A percentile compares a stretch with the other conserved stretches of the same genome.
phyloP scores from a whole-genome alignment of 441 rosid genomes.

The Pelargonium cotyledonis region DNA sequence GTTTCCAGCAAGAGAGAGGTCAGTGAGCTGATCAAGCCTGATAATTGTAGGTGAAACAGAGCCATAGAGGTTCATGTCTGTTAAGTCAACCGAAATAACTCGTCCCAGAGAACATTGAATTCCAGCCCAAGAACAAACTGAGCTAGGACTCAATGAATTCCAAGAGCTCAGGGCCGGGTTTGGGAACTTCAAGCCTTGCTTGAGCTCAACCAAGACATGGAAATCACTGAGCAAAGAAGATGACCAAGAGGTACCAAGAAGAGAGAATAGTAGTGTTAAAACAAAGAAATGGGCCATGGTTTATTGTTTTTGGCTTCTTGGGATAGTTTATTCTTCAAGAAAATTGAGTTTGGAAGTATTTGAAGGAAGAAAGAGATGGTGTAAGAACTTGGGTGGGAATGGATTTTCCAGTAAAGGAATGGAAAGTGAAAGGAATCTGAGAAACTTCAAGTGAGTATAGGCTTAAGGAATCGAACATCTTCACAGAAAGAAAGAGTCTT shows the following conservation, averaged over 20 bases:
- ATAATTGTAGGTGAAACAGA: slow-evolving; percentile 32
- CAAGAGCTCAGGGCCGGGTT: slow-evolving; percentile 39
- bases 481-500: slow-evolving; percentile 36
- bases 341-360: slow-evolving; percentile 33
- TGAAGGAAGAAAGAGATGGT: slow-evolving; percentile 35
- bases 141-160: slow-evolving; percentile 35
- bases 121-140: slow-evolving; percentile 42
- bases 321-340: slow-evolving; percentile 19
- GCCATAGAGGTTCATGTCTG: slow-evolving; percentile 37
- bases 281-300: slow-evolving; percentile 46
- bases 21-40: slow-evolving; percentile 31
- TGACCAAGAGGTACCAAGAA: slow-evolving; percentile 24
- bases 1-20: slow-evolving; percentile 43
- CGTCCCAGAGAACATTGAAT: slow-evolving; percentile 30
- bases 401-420: slow-evolving; percentile 33
- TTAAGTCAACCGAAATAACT: slow-evolving; percentile 38
- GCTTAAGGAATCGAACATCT: slow-evolving; percentile 48
- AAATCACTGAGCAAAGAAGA: slow-evolving; percentile 43
- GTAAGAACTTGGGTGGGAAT: slow-evolving; percentile 24
- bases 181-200: slow-evolving; percentile 41
- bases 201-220: slow-evolving; percentile 37
- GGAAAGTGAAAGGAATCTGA: slow-evolving; percentile 49
- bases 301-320: slow-evolving; percentile 7
- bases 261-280: slow-evolving; percentile 35
- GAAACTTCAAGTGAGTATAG: slow-evolving; percentile 36